These are phyloP conservation scores for Tricladium varicosporioides DNA, from an alignment of 2,329 filamentous ascomycete genomes.

Conservation along the genomic window DNA sequence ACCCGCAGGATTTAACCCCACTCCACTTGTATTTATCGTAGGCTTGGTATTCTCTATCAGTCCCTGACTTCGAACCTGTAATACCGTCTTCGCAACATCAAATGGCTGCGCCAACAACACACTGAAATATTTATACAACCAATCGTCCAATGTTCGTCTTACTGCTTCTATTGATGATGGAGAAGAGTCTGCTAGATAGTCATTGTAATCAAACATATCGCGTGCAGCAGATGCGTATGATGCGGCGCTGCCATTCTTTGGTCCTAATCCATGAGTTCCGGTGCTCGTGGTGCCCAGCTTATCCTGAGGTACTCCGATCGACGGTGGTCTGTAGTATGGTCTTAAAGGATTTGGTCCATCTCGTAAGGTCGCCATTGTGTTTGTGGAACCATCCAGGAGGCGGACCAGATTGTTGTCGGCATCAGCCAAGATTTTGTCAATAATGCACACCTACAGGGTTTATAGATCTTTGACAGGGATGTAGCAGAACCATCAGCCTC, in stretches of 20 bases:
- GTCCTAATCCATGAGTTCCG: conserved; percentile 30
- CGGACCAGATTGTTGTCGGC: conserved; percentile 4
- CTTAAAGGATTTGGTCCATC: conserved; percentile 57
- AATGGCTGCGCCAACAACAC: conserved; percentile 92
- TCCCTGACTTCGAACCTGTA: conserved; percentile 70
- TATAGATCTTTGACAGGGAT: conserved; percentile 20
- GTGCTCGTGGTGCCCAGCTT: conserved; percentile 35
- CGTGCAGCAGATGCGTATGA: conserved; percentile 67
- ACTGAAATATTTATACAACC: conserved; percentile 88
- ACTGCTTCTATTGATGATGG: conserved; percentile 73
- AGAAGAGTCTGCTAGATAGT: conserved; percentile 75
- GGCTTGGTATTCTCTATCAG: not conserved
- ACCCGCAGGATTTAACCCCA: conserved; percentile 15
- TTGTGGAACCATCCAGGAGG: conserved; percentile 10
- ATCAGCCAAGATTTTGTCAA: conserved; percentile 15
- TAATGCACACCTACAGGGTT: conserved; percentile 3
- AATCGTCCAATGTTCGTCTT: conserved; percentile 76
- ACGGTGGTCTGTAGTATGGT: conserved; percentile 63
- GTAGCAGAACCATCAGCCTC: not conserved
- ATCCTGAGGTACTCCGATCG: conserved; percentile 57
- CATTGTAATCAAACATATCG: conserved; percentile 88
- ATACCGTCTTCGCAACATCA: conserved; percentile 90
- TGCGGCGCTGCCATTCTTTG: conserved; percentile 40
- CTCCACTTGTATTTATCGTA: conserved; percentile 17
- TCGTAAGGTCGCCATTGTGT: conserved; percentile 44